These are phyloP conservation scores for Glycine soja DNA, from an alignment of 306 rosid species.

Conservation along the genomic window DNA sequence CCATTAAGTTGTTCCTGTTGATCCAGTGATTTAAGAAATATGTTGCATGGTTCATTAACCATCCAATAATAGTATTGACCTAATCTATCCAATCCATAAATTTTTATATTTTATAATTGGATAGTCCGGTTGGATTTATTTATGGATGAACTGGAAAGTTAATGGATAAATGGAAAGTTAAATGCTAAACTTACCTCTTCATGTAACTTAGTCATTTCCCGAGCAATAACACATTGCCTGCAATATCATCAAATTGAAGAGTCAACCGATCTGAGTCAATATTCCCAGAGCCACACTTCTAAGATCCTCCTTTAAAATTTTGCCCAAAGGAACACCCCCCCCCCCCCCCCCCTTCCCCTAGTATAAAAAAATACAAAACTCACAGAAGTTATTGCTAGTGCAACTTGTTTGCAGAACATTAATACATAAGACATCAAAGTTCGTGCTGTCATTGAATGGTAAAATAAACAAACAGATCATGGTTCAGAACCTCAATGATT, in stretches of 20 bases:
- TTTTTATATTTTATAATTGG: no score
- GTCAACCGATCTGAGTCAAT: constrained; percentile 30
- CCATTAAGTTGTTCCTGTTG: no score
- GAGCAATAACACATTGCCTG: constrained; percentile 94
- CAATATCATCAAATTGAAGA: constrained; percentile 47
- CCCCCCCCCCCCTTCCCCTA: not conserved
- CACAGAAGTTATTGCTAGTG: not conserved
- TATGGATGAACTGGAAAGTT: no score
- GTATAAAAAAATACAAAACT: not conserved
- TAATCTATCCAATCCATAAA: no score
- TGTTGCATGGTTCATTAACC: no score
- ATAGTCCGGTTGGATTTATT: no score
- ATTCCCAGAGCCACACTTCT: constrained; percentile 2
- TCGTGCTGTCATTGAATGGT: not conserved
- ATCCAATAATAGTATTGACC: no score
- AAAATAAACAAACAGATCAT: not conserved
- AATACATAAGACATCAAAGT: constrained; percentile 12
- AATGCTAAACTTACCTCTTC: constrained; percentile 70
- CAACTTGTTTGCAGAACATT: not conserved
- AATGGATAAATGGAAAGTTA: no score
- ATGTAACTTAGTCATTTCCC: constrained; percentile 89
- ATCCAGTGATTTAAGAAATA: no score
- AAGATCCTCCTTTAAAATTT: not conserved
- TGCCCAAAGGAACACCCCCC: not conserved
- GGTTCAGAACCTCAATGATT: not conserved